Evolutionary conservation across 1,284 basidiomycete species (phyloP), one percentile per base, ranked within the genome.

Genomic region (Kwoniella shivajii): DNA sequence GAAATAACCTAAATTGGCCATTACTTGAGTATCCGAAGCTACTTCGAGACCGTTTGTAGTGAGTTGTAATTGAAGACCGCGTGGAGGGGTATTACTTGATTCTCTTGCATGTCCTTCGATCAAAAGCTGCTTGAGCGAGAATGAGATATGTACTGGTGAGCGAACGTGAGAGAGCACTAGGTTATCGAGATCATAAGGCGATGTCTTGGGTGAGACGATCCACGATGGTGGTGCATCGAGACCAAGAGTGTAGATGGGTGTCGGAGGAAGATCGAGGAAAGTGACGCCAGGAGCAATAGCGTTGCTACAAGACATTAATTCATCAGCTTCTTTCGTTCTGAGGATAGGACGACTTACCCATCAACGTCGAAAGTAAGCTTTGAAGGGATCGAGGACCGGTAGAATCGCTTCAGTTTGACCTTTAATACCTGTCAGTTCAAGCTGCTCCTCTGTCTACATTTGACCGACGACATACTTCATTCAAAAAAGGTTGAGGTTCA

Each of bases 41-140:
- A 84, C 80, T 13, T 79, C 79, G 54, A 84, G 77, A 20, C 80
- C 78, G 43, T 60, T 59, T 4, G 78, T 80, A 6, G 83, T 79
- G 1, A 95, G 83, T 67, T 96, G 89, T 1, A 97, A 82, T 70
- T 92, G 92, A 1, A 93, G 79, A 4, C 92, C 92, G 14, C 91
- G 84, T 0, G 92, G 91, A 2, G 92, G 86, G 4, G 80, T 78
- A 3, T 84, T 84, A 6, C 73, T 71, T 2, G 79, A 72, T 60
- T 98, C 93, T 27, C 91, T 84, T 0, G 91, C 92, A 69, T 98
- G 93, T 1, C 96, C 95, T 73, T 97, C 94, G 44, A 98, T 84
- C 33, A 98, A 86, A 22, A 99, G 83, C 65, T 92, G 89, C 69
- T 96, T 92, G 10, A 99, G 85, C 55, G 88, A 85, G 79, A 95